Evolutionary conservation across 805 yeast species (phyloP), one percentile per base, ranked within the genome.

Genomic region (Kluyveromyces wickerhamii): DNA sequence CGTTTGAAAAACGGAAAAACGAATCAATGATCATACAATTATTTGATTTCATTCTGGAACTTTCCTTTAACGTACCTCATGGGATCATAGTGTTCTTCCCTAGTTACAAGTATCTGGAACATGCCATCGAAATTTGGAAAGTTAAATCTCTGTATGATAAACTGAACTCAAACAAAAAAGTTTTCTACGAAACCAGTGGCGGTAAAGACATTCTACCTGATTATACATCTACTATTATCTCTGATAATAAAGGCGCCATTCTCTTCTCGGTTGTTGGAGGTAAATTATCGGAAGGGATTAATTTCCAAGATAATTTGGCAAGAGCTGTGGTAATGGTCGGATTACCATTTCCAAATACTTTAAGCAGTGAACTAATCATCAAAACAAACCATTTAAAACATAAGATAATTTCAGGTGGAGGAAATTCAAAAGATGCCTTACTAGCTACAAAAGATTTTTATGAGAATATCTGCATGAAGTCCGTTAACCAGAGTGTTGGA

Each of bases 401-500:
- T 2, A 62, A 60, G 25, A 67, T 75, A 1, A n/a, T 68, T 1
- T 57, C 52, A 14, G 53, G 53, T 4, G 85, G 86, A 0, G 71
- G 70, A 0, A 54, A 75, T 1, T 43, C 37, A 8, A 43, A 51
- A 16, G 64, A 64, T 17, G 83, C 88, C 0, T 52, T 52, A 21
- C 58, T 49, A 6, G 71, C 68, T 3, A 63, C 79, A 1, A 61
- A 65, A 18, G 71, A 69, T 21, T 85, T 74, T 47, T 80, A 83
- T 48, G 95, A 87, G 45, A 85, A 83, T 47, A 63, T 85, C 5
- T 87, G 95, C 51, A 81, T 89, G 92, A 74, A 87, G 34, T 82
- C 95, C 0, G 86, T 88, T 1, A 88, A 88, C 52, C 97, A 88
- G 56, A 77, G 94, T 59, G 79, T 89, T 9, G 97, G 96, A 0